Percentiles rank a stretch among this genome's conserved stretches.
Evolutionary conservation across 306 rosid species (phyloP).

Genomic region (Castanea crenata): DNA sequence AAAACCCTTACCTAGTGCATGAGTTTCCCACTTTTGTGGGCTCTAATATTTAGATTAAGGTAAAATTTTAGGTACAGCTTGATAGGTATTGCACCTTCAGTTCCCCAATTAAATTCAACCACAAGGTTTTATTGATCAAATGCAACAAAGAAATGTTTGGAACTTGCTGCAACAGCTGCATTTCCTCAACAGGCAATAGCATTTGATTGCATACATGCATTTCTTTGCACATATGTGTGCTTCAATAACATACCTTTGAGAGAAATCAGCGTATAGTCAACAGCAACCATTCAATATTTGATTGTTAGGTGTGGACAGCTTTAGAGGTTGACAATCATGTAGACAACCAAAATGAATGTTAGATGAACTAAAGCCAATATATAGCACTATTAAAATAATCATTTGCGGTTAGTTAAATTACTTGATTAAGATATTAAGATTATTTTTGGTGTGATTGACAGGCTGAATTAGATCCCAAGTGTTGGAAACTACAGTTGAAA

Average conservation of each 20-base stretch:
- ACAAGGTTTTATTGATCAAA: too few relatives aligned
- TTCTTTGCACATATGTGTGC: not conserved
- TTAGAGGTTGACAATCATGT: not conserved
- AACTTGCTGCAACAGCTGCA: not conserved
- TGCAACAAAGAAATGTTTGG: not conserved
- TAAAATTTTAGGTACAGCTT: too few relatives aligned
- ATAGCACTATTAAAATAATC: too few relatives aligned
- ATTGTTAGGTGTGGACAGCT: not conserved
- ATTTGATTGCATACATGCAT: not conserved
- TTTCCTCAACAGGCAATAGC: not conserved
- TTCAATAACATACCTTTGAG: not conserved
- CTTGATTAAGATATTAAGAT: constrained; percentile 13
- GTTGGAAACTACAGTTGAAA: constrained; percentile 81
- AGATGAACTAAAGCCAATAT: not conserved
- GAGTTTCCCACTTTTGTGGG: too few relatives aligned
- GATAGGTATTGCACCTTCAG: too few relatives aligned
- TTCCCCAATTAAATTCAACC: not conserved
- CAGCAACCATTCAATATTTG: not conserved
- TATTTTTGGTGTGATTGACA: constrained; percentile 36
- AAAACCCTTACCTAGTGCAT: too few relatives aligned
- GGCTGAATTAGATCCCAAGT: constrained; percentile 91
- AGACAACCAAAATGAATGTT: not conserved
- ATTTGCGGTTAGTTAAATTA: not conserved
- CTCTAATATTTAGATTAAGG: too few relatives aligned
- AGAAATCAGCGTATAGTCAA: not conserved